A percentile compares a stretch with the other conserved stretches of the same genome.
Conservation (phyloP, 768 basidiomycete species). For the Auricularia heimuer region DNA sequence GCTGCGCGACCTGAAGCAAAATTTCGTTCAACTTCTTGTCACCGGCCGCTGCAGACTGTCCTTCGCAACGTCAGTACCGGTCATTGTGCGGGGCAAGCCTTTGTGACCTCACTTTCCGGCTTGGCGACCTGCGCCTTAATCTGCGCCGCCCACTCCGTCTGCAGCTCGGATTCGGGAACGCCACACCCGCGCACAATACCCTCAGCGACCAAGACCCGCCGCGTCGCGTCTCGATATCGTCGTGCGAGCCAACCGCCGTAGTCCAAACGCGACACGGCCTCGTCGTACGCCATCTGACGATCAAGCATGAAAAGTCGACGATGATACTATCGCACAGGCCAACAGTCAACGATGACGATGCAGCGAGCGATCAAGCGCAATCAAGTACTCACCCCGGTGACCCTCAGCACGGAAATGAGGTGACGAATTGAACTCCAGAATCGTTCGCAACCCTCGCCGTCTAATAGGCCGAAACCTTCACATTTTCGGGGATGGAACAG, state of each 20-base stretch:
- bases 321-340: no score
- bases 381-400: constrained; percentile 28
- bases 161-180: no score
- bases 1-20: background rate
- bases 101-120: no score
- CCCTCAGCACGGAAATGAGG: constrained; percentile 25
- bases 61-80: background rate
- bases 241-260: background rate
- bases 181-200: no score
- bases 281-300: background rate
- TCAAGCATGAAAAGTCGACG: background rate
- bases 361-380: no score
- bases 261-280: background rate
- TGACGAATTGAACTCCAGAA: constrained; percentile 24
- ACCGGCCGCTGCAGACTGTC: background rate
- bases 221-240: no score
- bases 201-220: no score
- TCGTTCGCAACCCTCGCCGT: constrained; percentile 27
- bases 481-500: constrained; percentile 23
- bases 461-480: constrained; percentile 22
- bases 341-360: no score
- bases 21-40: background rate
- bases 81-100: no score
- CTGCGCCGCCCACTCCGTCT: background rate
- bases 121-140: no score